Conservation (phyloP, 371 early-diverging fungal species). For the Lichtheimia ramosa region DNA sequence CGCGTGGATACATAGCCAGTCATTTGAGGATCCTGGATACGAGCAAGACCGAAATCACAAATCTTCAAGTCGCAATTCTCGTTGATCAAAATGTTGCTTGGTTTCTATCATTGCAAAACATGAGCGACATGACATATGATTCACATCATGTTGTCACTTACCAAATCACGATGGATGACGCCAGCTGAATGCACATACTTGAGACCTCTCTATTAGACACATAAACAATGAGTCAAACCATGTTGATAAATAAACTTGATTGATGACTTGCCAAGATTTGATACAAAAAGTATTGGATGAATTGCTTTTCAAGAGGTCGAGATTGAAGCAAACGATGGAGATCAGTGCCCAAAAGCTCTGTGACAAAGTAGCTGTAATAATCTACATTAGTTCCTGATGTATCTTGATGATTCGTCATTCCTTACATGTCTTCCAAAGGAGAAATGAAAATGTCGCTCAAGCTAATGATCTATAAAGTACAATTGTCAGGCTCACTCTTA, state of each 20-base stretch:
- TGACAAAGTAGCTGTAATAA: slow-evolving; percentile 83
- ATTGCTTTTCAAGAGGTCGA: slow-evolving; percentile 88
- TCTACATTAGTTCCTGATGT: neutral
- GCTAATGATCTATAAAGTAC: slow-evolving; percentile 67
- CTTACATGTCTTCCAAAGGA: slow-evolving; percentile 86
- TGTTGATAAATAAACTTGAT: neutral
- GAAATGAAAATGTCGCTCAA: slow-evolving; percentile 91
- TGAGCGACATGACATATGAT: no score
- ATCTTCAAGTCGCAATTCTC: slow-evolving; percentile 97
- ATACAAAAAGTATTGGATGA: slow-evolving; percentile 94
- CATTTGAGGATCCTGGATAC: slow-evolving; percentile 90
- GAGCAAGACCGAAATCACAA: slow-evolving; percentile 96
- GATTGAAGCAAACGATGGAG: slow-evolving; percentile 88
- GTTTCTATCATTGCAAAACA: slow-evolving; percentile 65
- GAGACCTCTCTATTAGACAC: slow-evolving; percentile 65
- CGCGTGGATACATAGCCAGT: slow-evolving; percentile 97
- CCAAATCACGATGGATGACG: slow-evolving; percentile 93
- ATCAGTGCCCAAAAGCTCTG: slow-evolving; percentile 92
- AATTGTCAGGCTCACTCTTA: no score
- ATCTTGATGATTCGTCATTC: neutral
- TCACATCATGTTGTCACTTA: slow-evolving; percentile 24
- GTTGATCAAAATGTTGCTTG: slow-evolving; percentile 93
- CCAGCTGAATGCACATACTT: slow-evolving; percentile 95
- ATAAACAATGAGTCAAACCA: neutral
- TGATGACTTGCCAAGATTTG: slow-evolving; percentile 80